These are phyloP conservation scores for Penicillium argentinense DNA, from an alignment of 495 filamentous ascomycete genomes.

Conservation along the genomic window DNA sequence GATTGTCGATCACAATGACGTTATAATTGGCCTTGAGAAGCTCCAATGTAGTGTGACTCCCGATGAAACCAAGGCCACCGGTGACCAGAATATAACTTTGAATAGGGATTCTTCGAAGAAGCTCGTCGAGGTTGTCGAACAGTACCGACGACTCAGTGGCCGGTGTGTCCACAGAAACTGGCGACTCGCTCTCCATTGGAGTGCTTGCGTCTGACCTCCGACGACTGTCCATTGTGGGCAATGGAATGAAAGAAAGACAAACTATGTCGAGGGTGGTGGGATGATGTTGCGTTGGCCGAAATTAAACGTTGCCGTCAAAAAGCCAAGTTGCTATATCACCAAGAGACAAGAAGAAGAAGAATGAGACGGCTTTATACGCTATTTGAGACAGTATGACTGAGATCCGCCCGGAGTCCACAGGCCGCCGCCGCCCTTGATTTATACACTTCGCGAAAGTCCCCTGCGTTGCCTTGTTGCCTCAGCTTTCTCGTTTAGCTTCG, in stretches of 20 bases:
- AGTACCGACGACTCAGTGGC: conserved; percentile 41
- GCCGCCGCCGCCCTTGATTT: conserved; percentile 16
- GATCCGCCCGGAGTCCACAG: conserved; percentile 5
- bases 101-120: conserved; percentile 36
- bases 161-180: conserved; percentile 36
- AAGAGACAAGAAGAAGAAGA: conserved; percentile 1
- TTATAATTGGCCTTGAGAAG: conserved; percentile 61
- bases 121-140: conserved; percentile 40
- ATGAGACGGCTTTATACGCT: conserved; percentile 3
- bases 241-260: neutral
- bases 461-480: conserved; percentile 15
- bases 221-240: conserved; percentile 32
- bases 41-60: conserved; percentile 63
- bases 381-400: conserved; percentile 14
- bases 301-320: neutral
- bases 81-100: conserved; percentile 55
- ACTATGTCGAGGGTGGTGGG: conserved; percentile 1
- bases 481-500: conserved; percentile 17
- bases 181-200: conserved; percentile 36
- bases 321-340: neutral
- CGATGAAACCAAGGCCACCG: conserved; percentile 67
- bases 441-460: conserved; percentile 16
- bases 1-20: conserved; percentile 63
- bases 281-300: neutral
- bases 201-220: conserved; percentile 35